Evolutionary conservation across 345 rosid genomes (phyloP).

Genomic region (Microcos paniculata): DNA sequence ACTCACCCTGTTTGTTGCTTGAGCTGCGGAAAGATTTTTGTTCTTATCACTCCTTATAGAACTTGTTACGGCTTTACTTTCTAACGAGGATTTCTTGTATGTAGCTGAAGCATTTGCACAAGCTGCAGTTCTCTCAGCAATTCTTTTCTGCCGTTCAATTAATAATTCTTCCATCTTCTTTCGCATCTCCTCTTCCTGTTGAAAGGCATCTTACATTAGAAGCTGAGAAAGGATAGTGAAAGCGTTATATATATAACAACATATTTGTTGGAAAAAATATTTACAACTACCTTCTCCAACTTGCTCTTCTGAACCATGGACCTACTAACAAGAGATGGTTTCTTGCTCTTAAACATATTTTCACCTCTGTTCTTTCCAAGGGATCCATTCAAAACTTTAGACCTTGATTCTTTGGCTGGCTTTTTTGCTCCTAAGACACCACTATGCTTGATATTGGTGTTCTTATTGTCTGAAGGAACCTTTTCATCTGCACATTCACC

Average conservation of each 20-base stretch:
- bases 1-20: conserved; percentile 29
- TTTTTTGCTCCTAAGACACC: conserved; percentile 33
- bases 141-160: conserved; percentile 74
- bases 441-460: conserved; percentile 24
- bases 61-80: conserved; percentile 34
- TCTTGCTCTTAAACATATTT: conserved; percentile 39
- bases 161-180: conserved; percentile 63
- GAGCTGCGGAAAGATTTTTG: conserved; percentile 22
- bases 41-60: conserved; percentile 24
- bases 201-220: conserved; percentile 10
- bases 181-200: conserved; percentile 78
- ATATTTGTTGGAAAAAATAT: conserved; percentile 4
- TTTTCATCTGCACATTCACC: conserved; percentile 28
- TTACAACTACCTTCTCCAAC: conserved; percentile 57
- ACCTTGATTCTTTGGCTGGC: conserved; percentile 36
- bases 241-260: neutral
- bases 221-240: neutral
- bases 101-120: conserved; percentile 30
- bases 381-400: conserved; percentile 35
- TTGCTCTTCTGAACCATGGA: conserved; percentile 71
- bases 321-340: conserved; percentile 48
- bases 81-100: conserved; percentile 40
- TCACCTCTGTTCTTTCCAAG: conserved; percentile 34
- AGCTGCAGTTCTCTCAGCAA: conserved; percentile 80
- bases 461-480: conserved; percentile 22